Conservation (phyloP, 768 basidiomycete species). For the Boletus rex-veris region DNA sequence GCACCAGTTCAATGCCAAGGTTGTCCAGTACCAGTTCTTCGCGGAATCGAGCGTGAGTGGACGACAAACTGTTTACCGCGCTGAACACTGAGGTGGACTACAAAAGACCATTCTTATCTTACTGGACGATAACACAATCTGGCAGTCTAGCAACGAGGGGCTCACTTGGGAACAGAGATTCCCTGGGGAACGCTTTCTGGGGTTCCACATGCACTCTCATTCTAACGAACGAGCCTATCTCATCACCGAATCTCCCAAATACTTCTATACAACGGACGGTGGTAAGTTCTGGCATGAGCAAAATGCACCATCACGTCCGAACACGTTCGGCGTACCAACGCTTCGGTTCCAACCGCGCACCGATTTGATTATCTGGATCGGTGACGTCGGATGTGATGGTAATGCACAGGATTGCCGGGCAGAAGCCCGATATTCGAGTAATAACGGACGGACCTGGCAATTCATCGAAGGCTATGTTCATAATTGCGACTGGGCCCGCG, state of each 20-base stretch:
- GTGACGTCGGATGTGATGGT: constrained; percentile 61
- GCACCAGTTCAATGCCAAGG: constrained; percentile 62
- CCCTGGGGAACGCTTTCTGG: constrained; percentile 64
- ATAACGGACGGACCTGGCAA: constrained; percentile 78
- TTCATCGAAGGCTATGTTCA: constrained; percentile 81
- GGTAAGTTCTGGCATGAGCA: constrained; percentile 67
- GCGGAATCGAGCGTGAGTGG: constrained; percentile 61
- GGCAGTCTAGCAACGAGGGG: constrained; percentile 96
- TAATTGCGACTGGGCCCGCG: constrained; percentile 90
- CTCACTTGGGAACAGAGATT: constrained; percentile 78
- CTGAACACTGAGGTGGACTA: neutral
- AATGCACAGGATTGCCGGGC: constrained; percentile 59
- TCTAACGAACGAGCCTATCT: constrained; percentile 83
- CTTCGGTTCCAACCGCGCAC: constrained; percentile 85
- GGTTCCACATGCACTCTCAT: constrained; percentile 84
- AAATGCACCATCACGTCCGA: constrained; percentile 67
- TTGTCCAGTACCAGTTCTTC: constrained; percentile 85
- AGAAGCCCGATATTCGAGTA: constrained; percentile 65
- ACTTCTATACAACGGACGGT: constrained; percentile 80
- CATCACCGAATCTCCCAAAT: constrained; percentile 61
- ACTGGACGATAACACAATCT: constrained; percentile 70
- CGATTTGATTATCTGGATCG: constrained; percentile 89
- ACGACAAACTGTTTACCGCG: neutral
- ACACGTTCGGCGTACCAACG: constrained; percentile 69
- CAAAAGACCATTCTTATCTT: constrained; percentile 78